Base-by-base conservation (phyloP, 768 basidiomycete species). In the Lentinula raphanica region DNA sequence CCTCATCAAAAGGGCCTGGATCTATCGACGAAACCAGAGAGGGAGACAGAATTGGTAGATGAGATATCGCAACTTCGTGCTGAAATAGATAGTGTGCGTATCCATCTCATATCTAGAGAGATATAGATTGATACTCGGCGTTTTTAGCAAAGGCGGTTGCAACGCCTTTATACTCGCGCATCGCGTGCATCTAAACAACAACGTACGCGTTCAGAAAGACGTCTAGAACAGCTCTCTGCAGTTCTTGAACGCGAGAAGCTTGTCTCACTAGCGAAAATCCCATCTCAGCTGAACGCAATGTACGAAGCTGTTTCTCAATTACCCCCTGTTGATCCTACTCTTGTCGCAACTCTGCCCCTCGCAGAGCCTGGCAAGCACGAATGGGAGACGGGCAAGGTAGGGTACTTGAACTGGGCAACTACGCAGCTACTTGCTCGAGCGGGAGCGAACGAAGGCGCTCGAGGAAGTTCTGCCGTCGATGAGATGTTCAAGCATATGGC, bases 331-430 rank as follows among this genome's bases (percentile, higher is more conserved):
- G 73, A 76, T 55, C 61, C 71, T 5, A 64, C 68, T 3, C 72
- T 75, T 3, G 64, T 79, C 7, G 68, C 76, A 25, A 67, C 74
- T 9, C 68, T 76, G 23, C 68, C 68, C 25, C 66, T 73, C 25
- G 64, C 76, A 3, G 81, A 85, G 58, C 82, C 85, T 0, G 85
- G 88, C 0, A 90, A 90, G 67, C 80, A 85, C 39, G 79, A 79
- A 9, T 94, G 92, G 91, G 90, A 93, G 71, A 81, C 83, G 36
- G 84, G 80, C 68, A 81, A 82, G 66, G 77, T 79, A 1, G 91
- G 89, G 4, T 94, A 94, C 68, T 66, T 87, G 4, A 84, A 84
- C 59, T 94, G 92, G 92, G 90, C 87, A 0, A 74, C 85, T 1
- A 74, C 74, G 19, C 81, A 84, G 67, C 68, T 88, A 7, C 61